Evolutionary conservation across 352 stramenopile species (phyloP).

Genomic region (Saprolegnia parasitica): DNA sequence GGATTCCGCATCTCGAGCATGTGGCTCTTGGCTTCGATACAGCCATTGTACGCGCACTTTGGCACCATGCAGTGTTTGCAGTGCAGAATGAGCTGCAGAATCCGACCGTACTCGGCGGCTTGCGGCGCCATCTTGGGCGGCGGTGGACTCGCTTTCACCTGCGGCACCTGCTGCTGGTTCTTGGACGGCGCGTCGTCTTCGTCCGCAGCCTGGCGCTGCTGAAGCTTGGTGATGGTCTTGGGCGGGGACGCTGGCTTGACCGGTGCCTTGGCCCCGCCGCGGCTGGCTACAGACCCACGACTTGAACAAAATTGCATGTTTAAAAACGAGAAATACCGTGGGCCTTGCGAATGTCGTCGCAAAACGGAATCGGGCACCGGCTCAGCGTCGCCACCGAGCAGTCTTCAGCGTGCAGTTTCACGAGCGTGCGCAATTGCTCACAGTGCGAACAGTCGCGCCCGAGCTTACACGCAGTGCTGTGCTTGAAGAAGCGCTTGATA

Average conservation of each 20-base stretch:
- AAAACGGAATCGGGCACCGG: slow-evolving; percentile 81
- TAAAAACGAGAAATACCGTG: background rate
- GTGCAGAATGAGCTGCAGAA: slow-evolving; percentile 82
- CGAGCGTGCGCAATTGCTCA: slow-evolving; percentile 73
- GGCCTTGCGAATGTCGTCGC: slow-evolving; percentile 52
- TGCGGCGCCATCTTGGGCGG: slow-evolving; percentile 21
- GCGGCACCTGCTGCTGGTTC: background rate
- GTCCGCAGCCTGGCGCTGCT: slow-evolving; percentile 38
- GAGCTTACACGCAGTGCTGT: slow-evolving; percentile 69
- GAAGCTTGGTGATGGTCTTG: slow-evolving; percentile 3
- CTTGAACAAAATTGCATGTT: background rate
- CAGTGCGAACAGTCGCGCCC: slow-evolving; percentile 69
- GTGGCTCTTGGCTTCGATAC: slow-evolving; percentile 63
- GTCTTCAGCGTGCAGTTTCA: slow-evolving; percentile 82
- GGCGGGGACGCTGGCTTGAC: background rate
- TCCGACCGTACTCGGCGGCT: slow-evolving; percentile 68
- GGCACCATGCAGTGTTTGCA: slow-evolving; percentile 71
- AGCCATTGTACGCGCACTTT: slow-evolving; percentile 64
- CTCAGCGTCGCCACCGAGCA: slow-evolving; percentile 54
- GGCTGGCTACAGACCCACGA: background rate
- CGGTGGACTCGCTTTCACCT: slow-evolving; percentile 22
- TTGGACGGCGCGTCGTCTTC: slow-evolving; percentile 58
- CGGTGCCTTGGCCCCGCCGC: background rate
- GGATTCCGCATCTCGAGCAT: slow-evolving; percentile 60
- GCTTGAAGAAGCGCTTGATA: slow-evolving; percentile 79